phyloP scores from a whole-genome alignment of 768 basidiomycete species.

The Trametopsis cervina region DNA sequence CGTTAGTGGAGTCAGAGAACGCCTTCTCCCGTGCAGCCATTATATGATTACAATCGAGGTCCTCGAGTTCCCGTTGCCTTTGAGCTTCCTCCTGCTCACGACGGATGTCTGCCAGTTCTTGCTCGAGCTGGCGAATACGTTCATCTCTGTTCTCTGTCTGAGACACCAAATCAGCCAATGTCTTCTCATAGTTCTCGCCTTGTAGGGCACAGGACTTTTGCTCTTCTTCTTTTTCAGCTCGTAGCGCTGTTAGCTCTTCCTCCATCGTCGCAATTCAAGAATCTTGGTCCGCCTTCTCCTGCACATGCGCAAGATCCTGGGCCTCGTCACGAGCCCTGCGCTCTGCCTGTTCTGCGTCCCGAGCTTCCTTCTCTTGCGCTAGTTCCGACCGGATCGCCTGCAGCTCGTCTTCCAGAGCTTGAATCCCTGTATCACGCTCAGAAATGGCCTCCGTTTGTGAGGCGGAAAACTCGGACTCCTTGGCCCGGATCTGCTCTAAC shows the following conservation, averaged over 20 bases:
- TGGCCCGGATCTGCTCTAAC: neutral
- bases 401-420: conserved; percentile 20
- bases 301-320: no score
- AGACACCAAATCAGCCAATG: neutral
- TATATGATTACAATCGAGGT: conserved; percentile 37
- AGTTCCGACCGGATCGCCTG: conserved; percentile 34
- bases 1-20: no score
- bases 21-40: no score
- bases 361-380: conserved; percentile 53
- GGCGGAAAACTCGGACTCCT: neutral
- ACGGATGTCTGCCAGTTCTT: neutral
- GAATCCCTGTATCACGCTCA: conserved; percentile 18
- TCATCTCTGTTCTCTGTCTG: neutral
- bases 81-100: conserved; percentile 6
- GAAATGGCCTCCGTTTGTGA: neutral
- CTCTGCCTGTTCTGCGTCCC: conserved; percentile 27
- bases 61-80: conserved; percentile 1
- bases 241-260: no score
- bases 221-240: no score
- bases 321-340: neutral
- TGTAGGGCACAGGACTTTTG: no score
- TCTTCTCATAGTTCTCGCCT: no score
- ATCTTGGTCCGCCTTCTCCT: no score
- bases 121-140: neutral
- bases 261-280: no score